Conservation (phyloP, 306 rosid genomes). For the Carpinus viminea region DNA sequence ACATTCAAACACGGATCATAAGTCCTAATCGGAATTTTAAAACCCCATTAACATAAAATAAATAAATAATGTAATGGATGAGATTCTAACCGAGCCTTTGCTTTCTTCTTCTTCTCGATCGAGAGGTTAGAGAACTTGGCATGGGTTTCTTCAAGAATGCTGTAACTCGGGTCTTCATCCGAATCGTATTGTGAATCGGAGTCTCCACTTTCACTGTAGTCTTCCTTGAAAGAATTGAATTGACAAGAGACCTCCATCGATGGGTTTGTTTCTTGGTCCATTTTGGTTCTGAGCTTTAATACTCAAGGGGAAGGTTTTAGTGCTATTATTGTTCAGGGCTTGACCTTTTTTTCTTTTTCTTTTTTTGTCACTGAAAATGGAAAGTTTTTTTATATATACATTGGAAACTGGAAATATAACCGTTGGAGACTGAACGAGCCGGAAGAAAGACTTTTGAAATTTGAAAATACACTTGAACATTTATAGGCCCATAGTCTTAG, state of each 20-base stretch:
- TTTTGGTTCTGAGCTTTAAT: neutral
- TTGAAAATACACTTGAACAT: neutral
- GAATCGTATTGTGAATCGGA: conserved; percentile 38
- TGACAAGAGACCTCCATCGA: conserved; percentile 38
- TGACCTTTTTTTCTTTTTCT: too few relatives aligned
- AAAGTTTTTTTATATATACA: too few relatives aligned
- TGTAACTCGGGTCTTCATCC: conserved; percentile 41
- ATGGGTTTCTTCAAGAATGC: conserved; percentile 44
- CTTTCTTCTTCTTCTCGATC: conserved; percentile 42
- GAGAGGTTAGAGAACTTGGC: conserved; percentile 48
- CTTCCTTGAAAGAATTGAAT: neutral
- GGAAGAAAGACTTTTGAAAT: neutral
- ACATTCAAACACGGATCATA: neutral
- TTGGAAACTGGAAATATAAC: neutral
- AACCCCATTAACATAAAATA: too few relatives aligned
- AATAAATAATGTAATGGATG: neutral
- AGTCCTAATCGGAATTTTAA: neutral
- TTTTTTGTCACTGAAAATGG: too few relatives aligned
- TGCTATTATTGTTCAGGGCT: neutral
- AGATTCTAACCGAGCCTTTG: conserved; percentile 39
- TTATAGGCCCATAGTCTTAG: neutral
- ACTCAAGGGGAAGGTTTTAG: neutral
- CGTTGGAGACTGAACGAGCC: neutral
- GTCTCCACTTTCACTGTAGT: conserved; percentile 34
- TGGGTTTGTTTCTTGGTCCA: conserved; percentile 6